Percentiles rank a stretch among this genome's conserved stretches.
These are phyloP conservation scores for Incumbomyces delicatus DNA, from an alignment of 2,329 filamentous ascomycete genomes.

Conservation along the genomic window DNA sequence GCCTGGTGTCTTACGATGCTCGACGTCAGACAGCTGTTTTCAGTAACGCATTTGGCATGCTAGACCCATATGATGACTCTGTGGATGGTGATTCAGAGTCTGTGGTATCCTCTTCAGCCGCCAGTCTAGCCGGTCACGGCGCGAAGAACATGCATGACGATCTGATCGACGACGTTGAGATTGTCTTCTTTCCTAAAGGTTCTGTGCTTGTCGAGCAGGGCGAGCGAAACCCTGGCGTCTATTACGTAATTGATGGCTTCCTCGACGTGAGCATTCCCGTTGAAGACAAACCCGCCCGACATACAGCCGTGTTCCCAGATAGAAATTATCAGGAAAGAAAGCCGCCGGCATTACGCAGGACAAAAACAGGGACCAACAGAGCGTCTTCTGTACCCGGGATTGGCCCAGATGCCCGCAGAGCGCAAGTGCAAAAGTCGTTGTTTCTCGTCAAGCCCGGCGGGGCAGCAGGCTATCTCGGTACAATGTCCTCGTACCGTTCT, in stretches of 20 bases:
- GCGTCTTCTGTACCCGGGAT: conserved; percentile 18
- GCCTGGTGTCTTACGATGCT: conserved; percentile 73
- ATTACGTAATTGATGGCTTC: conserved; percentile 97
- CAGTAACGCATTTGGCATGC: conserved; percentile 81
- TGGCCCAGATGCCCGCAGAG: conserved; percentile 26
- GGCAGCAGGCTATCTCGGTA: conserved; percentile 86
- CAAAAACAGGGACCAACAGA: conserved; percentile 34
- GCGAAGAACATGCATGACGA: conserved; percentile 64
- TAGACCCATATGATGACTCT: conserved; percentile 70
- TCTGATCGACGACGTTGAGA: conserved; percentile 84
- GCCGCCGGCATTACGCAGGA: conserved; percentile 29
- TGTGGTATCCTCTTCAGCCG: conserved; percentile 57
- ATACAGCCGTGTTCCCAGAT: conserved; percentile 24
- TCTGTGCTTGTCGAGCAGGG: conserved; percentile 93
- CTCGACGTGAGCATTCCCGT: conserved; percentile 82
- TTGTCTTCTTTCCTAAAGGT: conserved; percentile 92
- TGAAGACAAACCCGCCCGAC: conserved; percentile 43
- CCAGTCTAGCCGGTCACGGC: conserved; percentile 48
- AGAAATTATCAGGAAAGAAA: conserved; percentile 30
- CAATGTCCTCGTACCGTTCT: conserved; percentile 86
- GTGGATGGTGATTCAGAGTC: conserved; percentile 81
- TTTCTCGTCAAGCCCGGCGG: conserved; percentile 91
- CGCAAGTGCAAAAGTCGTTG: conserved; percentile 56
- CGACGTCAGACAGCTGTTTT: conserved; percentile 70
- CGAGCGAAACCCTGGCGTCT: conserved; percentile 89